Percentiles rank a stretch among this genome's conserved stretches.
phyloP scores from a whole-genome alignment of 1,284 basidiomycete genomes.

The Melampsora medusae region DNA sequence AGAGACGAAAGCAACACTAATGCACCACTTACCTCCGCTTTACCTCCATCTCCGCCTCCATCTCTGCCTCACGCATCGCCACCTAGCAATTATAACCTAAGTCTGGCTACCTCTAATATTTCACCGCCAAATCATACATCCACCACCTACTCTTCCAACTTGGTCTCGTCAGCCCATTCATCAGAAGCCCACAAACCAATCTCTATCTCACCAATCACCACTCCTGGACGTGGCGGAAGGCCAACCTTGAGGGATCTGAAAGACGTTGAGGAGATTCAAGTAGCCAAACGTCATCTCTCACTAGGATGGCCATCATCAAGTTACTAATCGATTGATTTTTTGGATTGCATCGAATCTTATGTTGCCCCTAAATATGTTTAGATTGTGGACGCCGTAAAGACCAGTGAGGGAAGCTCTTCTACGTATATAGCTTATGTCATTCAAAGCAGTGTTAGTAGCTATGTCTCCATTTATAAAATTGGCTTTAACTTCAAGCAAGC shows the following conservation, averaged over 20 bases:
- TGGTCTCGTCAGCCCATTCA: background rate
- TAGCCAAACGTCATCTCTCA: background rate
- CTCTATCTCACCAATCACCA: constrained; percentile 32
- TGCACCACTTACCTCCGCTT: background rate
- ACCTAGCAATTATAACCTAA: constrained; percentile 18
- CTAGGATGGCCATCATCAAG: background rate
- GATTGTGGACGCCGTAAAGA: constrained; percentile 95
- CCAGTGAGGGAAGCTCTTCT: constrained; percentile 75
- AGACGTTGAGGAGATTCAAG: constrained; percentile 40
- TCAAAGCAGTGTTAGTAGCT: constrained; percentile 71
- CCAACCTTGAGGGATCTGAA: constrained; percentile 41
- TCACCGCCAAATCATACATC: constrained; percentile 22
- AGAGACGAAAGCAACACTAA: constrained; percentile 9
- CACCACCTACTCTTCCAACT: constrained; percentile 9
- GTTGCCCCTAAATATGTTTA: constrained; percentile 52
- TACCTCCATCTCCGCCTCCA: constrained; percentile 15
- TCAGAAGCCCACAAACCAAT: constrained; percentile 12
- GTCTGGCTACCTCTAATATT: constrained; percentile 11
- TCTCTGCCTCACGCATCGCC: constrained; percentile 5
- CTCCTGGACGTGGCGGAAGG: constrained; percentile 30
- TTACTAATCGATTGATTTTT: background rate
- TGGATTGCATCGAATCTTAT: background rate
- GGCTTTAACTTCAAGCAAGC: constrained; percentile 13
- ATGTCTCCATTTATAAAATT: constrained; percentile 1
- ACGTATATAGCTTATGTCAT: constrained; percentile 95